Evolutionary conservation across 2,329 filamentous ascomycete genomes (phyloP).

Genomic region (Fusarium musae): DNA sequence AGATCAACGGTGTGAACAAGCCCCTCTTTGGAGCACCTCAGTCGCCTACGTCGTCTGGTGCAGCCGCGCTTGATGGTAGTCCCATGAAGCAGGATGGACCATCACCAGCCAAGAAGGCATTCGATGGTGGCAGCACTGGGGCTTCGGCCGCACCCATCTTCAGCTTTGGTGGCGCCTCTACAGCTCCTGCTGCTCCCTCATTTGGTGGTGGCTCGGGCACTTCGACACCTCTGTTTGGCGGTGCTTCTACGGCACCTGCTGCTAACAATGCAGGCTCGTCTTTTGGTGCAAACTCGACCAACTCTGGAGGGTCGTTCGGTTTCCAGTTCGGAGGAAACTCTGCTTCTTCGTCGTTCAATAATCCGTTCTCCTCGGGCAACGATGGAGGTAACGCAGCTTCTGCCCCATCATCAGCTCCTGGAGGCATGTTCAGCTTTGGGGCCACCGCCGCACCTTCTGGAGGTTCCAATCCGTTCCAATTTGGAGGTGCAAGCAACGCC

Average conservation of each 20-base stretch:
- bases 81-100: conserved; percentile 57
- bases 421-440: conserved; percentile 54
- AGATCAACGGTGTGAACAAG: conserved; percentile 48
- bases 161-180: conserved; percentile 46
- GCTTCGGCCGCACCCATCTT: conserved; percentile 48
- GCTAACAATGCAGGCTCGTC: conserved; percentile 44
- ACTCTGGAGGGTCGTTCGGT: conserved; percentile 40
- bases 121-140: conserved; percentile 41
- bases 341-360: conserved; percentile 49
- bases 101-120: conserved; percentile 52
- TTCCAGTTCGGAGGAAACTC: conserved; percentile 50
- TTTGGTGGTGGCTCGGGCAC: conserved; percentile 48
- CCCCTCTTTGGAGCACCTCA: conserved; percentile 53
- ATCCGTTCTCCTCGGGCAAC: conserved; percentile 53
- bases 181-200: conserved; percentile 42
- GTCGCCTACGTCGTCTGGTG: conserved; percentile 46
- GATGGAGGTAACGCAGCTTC: conserved; percentile 40
- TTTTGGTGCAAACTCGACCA: conserved; percentile 51
- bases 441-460: conserved; percentile 44
- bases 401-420: conserved; percentile 34
- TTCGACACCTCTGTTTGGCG: conserved; percentile 49
- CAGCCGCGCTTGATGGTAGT: conserved; percentile 54
- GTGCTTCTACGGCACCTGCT: conserved; percentile 39
- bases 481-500: conserved; percentile 47
- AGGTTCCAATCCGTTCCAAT: conserved; percentile 51